phyloP scores from a whole-genome alignment of 306 rosid species.

The apple (Malus domestica) region ASM211411v1 NC_041791.1:18750001-18750500 shows the following conservation, averaged over 20 bases:
- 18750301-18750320: constrained; percentile 84
- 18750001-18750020: too few species aligned
- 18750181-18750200: background rate
- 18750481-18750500: background rate
- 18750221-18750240: background rate
- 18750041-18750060: too few species aligned
- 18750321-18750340: constrained; percentile 26
- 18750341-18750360: background rate
- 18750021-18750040: too few species aligned
- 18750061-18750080: too few species aligned
- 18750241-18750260: background rate
- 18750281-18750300: constrained; percentile 59
- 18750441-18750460: constrained; percentile 39
- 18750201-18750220: background rate
- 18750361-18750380: background rate
- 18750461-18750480: constrained; percentile 36
- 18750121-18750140: too few species aligned
- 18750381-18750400: background rate
- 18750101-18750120: too few species aligned
- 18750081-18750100: too few species aligned
- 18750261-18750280: constrained; percentile 45
- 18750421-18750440: background rate
- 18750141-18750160: too few species aligned
- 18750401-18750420: background rate
- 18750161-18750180: too few species aligned